These are phyloP conservation scores for Penicillium canariense DNA, from an alignment of 495 filamentous ascomycete genomes.

Conservation along the genomic window DNA sequence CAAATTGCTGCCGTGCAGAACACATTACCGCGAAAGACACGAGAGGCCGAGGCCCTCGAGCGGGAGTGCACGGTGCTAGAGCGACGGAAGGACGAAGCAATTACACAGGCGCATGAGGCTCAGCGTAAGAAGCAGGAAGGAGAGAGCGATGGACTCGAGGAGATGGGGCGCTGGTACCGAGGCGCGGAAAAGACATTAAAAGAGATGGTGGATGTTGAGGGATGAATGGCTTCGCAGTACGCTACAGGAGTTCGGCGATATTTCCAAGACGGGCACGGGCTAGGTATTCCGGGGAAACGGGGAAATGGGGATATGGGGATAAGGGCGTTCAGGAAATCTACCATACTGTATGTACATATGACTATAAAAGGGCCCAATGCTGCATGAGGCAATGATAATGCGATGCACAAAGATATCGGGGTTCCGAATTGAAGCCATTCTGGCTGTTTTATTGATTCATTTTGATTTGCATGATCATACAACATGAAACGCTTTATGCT, in stretches of 20 bases:
- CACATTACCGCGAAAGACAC: conserved; percentile 66
- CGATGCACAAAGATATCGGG: conserved; percentile 18
- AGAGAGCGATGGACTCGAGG: conserved; percentile 76
- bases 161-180: conserved; percentile 78
- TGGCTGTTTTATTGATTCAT: conserved; percentile 42
- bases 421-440: conserved; percentile 36
- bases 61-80: conserved; percentile 71
- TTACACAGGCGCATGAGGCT: conserved; percentile 74
- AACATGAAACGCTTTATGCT: conserved; percentile 44
- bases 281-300: not conserved
- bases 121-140: conserved; percentile 72
- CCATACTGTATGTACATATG: not conserved
- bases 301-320: not conserved
- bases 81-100: conserved; percentile 62
- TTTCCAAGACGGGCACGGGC: not conserved
- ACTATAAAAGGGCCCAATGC: too few relatives aligned
- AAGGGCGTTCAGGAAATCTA: not conserved
- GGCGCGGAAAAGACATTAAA: conserved; percentile 67
- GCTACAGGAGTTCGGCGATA: not conserved
- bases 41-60: conserved; percentile 69
- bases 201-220: conserved; percentile 57
- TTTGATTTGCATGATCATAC: conserved; percentile 45
- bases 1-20: conserved; percentile 64
- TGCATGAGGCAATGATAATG: not conserved
- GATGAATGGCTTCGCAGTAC: conserved; percentile 8